Base-by-base conservation (phyloP, 2,329 filamentous ascomycete genomes). In the Plenodomus tracheiphilus region DNA sequence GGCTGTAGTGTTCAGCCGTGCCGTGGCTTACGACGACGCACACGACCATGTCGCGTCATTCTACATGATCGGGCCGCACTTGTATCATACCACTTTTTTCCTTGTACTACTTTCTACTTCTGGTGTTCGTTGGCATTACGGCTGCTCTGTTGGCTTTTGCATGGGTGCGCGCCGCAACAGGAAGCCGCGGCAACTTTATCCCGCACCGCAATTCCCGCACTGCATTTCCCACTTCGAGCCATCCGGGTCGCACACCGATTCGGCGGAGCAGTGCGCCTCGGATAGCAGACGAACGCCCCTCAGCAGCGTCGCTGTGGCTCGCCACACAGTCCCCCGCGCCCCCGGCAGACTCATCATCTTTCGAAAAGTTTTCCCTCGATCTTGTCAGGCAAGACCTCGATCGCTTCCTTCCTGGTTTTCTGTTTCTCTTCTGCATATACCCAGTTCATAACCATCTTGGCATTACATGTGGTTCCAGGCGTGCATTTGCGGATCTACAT, bases 361-460 rank as follows among this genome's bases (percentile, higher is more conserved):
- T 22, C 35, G 42, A 58, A 59, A 54, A 47, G 54, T 60, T 53
- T 43, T 51, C 38, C 20, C 41, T 20, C 43, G 51, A 51, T 47
- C 44, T 42, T 34, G 46, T 45, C 45, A 45, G 16, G 28, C 40
- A 44, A 46, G 51, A 54, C 41, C 18, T 45, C 32, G 45, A 46
- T 56, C 43, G 51, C 43, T 42, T 40, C 34, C 38, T 47, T 15
- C 28, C 6, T 11, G 28, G 19, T 39, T 28, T 37, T 37, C 50
- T 54, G 37, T 53, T 52, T 49, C 48, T 34, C 46, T 54, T 54
- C 51, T 54, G 53, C 45, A 58, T 61, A 65, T 66, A 66, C 62
- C 61, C 62, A 32, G 53, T 54, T 60, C 51, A 53, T 43, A 25
- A 41, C 48, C 35, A 51, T 55, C 49, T 49, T 37, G 49, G 44